phyloP scores from a whole-genome alignment of 352 stramenopile species.

The Phytophthora palmivora region DNA sequence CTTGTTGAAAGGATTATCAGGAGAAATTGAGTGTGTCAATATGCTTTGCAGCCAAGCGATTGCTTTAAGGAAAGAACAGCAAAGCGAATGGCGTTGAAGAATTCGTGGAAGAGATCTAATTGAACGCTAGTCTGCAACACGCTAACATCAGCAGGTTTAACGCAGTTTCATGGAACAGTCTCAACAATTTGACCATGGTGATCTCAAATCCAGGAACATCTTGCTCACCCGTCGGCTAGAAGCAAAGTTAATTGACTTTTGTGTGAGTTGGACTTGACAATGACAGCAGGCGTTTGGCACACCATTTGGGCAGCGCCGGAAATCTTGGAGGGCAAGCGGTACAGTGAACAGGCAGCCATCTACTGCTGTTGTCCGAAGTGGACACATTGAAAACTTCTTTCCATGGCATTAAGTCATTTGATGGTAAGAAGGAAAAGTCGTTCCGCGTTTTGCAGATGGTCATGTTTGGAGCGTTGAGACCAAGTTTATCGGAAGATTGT shows the following conservation, averaged over 20 bases:
- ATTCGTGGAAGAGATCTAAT: constrained; percentile 46
- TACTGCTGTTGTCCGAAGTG: constrained; percentile 52
- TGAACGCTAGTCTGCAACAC: constrained; percentile 37
- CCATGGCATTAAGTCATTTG: constrained; percentile 3
- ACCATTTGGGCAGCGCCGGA: background rate
- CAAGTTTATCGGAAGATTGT: constrained; percentile 1
- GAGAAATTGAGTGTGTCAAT: constrained; percentile 54
- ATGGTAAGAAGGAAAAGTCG: constrained; percentile 32
- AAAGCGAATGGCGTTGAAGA: constrained; percentile 38
- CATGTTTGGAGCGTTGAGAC: background rate
- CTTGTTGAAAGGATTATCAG: constrained; percentile 42
- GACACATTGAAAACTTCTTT: constrained; percentile 12
- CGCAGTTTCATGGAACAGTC: constrained; percentile 49
- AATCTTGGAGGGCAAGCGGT: constrained; percentile 41
- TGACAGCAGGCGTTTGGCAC: constrained; percentile 36
- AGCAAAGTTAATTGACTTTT: constrained; percentile 44
- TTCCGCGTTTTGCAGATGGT: constrained; percentile 47
- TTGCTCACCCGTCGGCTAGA: constrained; percentile 38
- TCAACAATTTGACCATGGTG: constrained; percentile 50
- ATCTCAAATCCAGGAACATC: constrained; percentile 49
- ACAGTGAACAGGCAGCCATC: constrained; percentile 60
- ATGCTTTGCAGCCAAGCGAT: constrained; percentile 47
- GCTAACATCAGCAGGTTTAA: constrained; percentile 38
- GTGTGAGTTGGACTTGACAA: constrained; percentile 6
- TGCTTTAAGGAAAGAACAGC: constrained; percentile 31